Percentiles rank a stretch among this genome's conserved stretches.
Evolutionary conservation across 371 early-diverging fungal genomes (phyloP).

Genomic region (Synchytrium microbalum): DNA sequence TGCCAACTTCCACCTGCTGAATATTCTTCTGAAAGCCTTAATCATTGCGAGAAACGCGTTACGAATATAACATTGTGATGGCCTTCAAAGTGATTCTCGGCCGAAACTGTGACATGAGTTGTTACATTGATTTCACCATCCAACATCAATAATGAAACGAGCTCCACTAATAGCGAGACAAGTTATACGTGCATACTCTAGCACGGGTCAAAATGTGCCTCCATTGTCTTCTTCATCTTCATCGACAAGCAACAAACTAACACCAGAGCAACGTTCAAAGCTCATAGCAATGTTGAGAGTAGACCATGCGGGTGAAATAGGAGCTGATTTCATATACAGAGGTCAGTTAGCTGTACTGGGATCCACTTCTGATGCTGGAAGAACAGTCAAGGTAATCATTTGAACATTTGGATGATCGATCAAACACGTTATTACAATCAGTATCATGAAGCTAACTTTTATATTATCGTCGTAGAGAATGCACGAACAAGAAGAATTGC

Average conservation of each 20-base stretch:
- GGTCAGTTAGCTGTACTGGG: conserved; percentile 85
- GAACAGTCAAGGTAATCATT: conserved; percentile 1
- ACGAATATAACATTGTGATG: not conserved
- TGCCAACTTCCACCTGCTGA: no score
- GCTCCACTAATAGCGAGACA: not conserved
- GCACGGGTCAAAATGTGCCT: not conserved
- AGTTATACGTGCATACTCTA: not conserved
- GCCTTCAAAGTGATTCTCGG: no score
- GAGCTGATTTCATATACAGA: conserved; percentile 90
- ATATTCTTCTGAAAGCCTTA: no score
- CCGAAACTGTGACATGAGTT: no score
- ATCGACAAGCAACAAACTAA: not conserved
- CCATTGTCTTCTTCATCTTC: not conserved
- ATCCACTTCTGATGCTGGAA: not conserved
- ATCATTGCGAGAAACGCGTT: not conserved
- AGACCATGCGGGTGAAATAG: conserved; percentile 95
- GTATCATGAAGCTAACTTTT: no score
- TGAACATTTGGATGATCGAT: not conserved
- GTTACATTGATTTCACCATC: no score
- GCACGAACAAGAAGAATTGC: conserved; percentile 90
- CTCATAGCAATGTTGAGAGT: conserved; percentile 71
- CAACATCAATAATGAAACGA: not conserved
- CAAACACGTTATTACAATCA: not conserved
- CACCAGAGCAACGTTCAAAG: not conserved
- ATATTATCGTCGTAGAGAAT: conserved; percentile 46